Evolutionary conservation across 2,329 filamentous ascomycete genomes (phyloP).

Genomic region (Claviceps monticola): DNA sequence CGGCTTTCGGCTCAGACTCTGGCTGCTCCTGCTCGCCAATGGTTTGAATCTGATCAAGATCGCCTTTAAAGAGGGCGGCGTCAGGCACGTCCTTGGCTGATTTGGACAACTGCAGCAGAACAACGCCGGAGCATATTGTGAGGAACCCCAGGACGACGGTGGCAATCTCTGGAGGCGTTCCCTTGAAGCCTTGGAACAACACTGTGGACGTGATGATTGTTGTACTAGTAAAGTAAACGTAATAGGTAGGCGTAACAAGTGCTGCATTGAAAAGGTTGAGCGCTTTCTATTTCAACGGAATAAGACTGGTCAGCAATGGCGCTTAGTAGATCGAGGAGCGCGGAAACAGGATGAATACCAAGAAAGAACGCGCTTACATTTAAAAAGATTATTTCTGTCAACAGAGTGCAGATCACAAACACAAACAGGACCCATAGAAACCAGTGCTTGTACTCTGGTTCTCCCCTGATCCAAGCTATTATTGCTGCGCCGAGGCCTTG

Average conservation of each 20-base stretch:
- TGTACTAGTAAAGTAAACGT: constrained; percentile 93
- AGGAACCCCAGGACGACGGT: constrained; percentile 91
- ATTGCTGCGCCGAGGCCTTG: constrained; percentile 88
- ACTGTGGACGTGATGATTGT: constrained; percentile 91
- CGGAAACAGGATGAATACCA: neutral
- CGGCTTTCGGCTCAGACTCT: constrained; percentile 92
- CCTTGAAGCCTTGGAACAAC: constrained; percentile 88
- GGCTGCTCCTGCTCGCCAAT: constrained; percentile 91
- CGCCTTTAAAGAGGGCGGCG: constrained; percentile 77
- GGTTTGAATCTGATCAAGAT: constrained; percentile 87
- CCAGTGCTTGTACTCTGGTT: constrained; percentile 91
- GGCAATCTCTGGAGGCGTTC: constrained; percentile 62
- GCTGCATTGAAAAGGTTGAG: constrained; percentile 94
- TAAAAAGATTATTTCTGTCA: constrained; percentile 89
- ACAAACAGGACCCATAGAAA: constrained; percentile 86
- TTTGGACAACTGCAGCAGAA: constrained; percentile 90
- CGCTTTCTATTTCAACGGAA: constrained; percentile 62
- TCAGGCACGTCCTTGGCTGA: constrained; percentile 96
- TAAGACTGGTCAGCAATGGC: neutral
- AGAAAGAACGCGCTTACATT: constrained; percentile 50
- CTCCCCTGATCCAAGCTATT: constrained; percentile 68
- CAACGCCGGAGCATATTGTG: constrained; percentile 83
- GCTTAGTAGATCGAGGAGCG: neutral
- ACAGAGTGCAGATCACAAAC: constrained; percentile 75
- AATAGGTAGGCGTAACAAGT: constrained; percentile 94